phyloP scores from a whole-genome alignment of 2,329 filamentous ascomycete genomes.

The Leptographium lundbergii region DNA sequence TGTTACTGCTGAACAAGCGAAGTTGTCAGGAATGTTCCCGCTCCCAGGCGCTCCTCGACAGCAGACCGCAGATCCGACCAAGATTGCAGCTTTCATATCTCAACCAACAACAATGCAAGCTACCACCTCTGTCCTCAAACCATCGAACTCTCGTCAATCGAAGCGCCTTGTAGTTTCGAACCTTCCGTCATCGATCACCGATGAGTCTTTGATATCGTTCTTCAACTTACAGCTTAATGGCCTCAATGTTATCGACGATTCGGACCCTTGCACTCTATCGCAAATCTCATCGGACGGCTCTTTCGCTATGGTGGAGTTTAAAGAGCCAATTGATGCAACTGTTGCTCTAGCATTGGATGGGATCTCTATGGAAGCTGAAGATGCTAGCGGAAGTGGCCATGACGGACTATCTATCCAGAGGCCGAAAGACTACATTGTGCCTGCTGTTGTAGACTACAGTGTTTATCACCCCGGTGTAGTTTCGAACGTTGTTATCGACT shows the following conservation, averaged over 20 bases:
- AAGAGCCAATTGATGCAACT: conserved; percentile 74
- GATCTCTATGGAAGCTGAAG: conserved; percentile 70
- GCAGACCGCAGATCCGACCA: conserved; percentile 87
- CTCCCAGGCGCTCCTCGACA: conserved; percentile 89
- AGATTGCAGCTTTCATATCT: conserved; percentile 90
- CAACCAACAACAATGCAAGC: conserved; percentile 51
- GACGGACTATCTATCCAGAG: conserved; percentile 63
- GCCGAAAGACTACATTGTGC: conserved; percentile 95
- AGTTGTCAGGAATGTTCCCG: conserved; percentile 98
- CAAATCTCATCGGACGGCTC: conserved; percentile 67
- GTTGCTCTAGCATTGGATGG: conserved; percentile 84
- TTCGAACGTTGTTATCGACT: conserved; percentile 74
- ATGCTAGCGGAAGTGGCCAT: conserved; percentile 33
- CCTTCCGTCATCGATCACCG: conserved; percentile 57
- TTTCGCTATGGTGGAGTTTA: conserved; percentile 88
- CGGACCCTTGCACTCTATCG: conserved; percentile 73
- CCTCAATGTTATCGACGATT: conserved; percentile 76
- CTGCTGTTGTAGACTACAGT: conserved; percentile 60
- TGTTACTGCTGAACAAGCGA: conserved; percentile 95
- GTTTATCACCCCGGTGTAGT: conserved; percentile 65
- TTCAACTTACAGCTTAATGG: conserved; percentile 96
- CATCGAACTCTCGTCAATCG: conserved; percentile 83
- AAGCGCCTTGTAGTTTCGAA: conserved; percentile 87
- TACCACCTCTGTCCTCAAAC: conserved; percentile 59
- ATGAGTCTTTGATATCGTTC: conserved; percentile 67